Conservation (phyloP, 208 protist genomes). For the Trichomonas gallinae region DNA sequence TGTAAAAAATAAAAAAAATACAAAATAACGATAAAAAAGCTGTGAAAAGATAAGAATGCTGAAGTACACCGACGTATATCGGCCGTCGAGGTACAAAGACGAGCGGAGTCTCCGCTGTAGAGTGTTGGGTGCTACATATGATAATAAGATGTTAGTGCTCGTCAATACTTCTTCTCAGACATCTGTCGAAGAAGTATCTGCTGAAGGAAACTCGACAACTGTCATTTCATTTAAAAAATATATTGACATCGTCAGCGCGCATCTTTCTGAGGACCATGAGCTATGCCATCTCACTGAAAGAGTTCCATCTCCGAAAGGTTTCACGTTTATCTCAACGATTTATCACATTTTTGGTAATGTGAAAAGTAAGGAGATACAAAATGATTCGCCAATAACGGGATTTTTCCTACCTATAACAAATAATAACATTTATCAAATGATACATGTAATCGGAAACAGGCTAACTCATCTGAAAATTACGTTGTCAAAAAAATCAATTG, state of each 20-base stretch:
- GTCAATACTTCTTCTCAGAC: neutral
- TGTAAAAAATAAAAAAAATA: too few relatives aligned
- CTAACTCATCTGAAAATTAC: neutral
- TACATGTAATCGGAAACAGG: neutral
- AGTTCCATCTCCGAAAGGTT: neutral
- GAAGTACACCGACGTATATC: neutral
- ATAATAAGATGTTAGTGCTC: neutral
- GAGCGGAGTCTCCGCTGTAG: neutral
- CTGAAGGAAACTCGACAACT: neutral
- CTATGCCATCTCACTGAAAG: neutral
- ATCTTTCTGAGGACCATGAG: neutral
- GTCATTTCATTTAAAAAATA: neutral
- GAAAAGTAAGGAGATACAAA: neutral
- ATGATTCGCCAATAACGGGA: neutral
- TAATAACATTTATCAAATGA: neutral
- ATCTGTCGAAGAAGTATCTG: neutral
- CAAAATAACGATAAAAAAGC: too few relatives aligned
- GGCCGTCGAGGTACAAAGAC: neutral
- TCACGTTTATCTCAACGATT: neutral
- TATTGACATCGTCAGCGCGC: neutral
- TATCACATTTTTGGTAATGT: neutral
- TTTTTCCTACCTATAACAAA: neutral
- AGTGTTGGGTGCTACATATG: neutral
- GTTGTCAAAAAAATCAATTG: neutral
- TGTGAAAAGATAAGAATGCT: too few relatives aligned